phyloP scores from a whole-genome alignment of 768 basidiomycete species.

The Leucocoprinus sp. region DNA sequence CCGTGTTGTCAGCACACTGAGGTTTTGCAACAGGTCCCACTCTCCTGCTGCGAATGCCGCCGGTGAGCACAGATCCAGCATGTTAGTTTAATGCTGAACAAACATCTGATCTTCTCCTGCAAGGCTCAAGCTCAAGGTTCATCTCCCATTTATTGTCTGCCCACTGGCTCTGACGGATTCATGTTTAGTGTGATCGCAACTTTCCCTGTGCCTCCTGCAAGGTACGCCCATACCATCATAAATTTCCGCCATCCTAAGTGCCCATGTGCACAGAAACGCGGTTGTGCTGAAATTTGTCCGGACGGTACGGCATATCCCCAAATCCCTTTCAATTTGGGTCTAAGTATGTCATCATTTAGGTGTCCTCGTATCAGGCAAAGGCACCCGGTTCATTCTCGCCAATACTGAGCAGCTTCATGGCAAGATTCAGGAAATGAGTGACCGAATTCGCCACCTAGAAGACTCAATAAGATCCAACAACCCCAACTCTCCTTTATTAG shows the following conservation, averaged over 20 bases:
- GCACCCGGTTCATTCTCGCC: constrained; percentile 59
- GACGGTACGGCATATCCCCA: constrained; percentile 33
- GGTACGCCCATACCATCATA: constrained; percentile 14
- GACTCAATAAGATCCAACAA: constrained; percentile 36
- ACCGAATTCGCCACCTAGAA: constrained; percentile 54
- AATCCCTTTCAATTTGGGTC: neutral
- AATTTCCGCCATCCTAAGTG: neutral
- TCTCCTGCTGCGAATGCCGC: constrained; percentile 59
- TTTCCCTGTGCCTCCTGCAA: constrained; percentile 44
- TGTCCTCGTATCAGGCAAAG: constrained; percentile 58
- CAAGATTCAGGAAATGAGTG: constrained; percentile 62
- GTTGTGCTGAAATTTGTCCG: constrained; percentile 60
- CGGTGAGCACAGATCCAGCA: constrained; percentile 28
- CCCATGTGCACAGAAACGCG: constrained; percentile 38
- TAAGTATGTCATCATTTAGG: constrained; percentile 24
- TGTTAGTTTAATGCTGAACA: constrained; percentile 8
- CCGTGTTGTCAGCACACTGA: constrained; percentile 7
- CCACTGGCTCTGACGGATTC: constrained; percentile 12
- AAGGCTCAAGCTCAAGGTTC: constrained; percentile 53
- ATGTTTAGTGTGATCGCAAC: constrained; percentile 38
- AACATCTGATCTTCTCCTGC: constrained; percentile 11
- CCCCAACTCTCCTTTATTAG: constrained; percentile 41
- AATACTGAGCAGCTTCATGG: constrained; percentile 58
- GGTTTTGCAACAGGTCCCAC: constrained; percentile 30
- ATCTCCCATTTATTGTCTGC: constrained; percentile 11